A percentile compares a stretch with the other conserved stretches of the same genome.
These are phyloP conservation scores for Chiua sp. DNA, from an alignment of 1,284 basidiomycete genomes.

Conservation along the genomic window DNA sequence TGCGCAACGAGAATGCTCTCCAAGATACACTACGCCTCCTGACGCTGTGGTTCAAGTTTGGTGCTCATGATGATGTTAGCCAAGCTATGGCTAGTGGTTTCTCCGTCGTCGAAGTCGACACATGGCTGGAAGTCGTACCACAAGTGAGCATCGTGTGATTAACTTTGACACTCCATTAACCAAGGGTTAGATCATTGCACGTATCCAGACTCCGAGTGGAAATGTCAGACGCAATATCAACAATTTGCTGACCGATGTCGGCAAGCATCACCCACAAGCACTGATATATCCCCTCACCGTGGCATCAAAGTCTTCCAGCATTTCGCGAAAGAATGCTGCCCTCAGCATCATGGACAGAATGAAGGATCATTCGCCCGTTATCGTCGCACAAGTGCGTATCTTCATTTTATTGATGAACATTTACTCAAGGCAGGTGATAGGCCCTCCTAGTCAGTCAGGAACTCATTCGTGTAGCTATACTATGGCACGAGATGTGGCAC, in stretches of 20 bases:
- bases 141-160: conserved; percentile 60
- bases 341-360: conserved; percentile 92
- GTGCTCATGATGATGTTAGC: conserved; percentile 90
- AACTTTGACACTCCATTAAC: not conserved
- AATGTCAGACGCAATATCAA: conserved; percentile 93
- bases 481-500: conserved; percentile 99
- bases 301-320: conserved; percentile 94
- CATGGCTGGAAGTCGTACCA: conserved; percentile 99
- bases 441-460: conserved; percentile 94
- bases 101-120: conserved; percentile 92
- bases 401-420: not conserved
- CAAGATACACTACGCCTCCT: conserved; percentile 95
- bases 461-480: conserved; percentile 95
- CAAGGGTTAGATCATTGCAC: conserved; percentile 86
- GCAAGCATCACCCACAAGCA: conserved; percentile 97
- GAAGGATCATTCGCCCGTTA: conserved; percentile 88
- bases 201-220: conserved; percentile 93
- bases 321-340: conserved; percentile 84
- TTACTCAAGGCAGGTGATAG: conserved; percentile 42
- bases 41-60: conserved; percentile 99
- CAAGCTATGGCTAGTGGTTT: conserved; percentile 92
- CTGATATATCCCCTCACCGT: conserved; percentile 98
- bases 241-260: conserved; percentile 90
- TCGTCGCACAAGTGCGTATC: conserved; percentile 82
- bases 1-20: conserved; percentile 90